These are phyloP conservation scores for Tulasnella sp. DNA, from an alignment of 768 basidiomycete species.

Conservation along the genomic window DNA sequence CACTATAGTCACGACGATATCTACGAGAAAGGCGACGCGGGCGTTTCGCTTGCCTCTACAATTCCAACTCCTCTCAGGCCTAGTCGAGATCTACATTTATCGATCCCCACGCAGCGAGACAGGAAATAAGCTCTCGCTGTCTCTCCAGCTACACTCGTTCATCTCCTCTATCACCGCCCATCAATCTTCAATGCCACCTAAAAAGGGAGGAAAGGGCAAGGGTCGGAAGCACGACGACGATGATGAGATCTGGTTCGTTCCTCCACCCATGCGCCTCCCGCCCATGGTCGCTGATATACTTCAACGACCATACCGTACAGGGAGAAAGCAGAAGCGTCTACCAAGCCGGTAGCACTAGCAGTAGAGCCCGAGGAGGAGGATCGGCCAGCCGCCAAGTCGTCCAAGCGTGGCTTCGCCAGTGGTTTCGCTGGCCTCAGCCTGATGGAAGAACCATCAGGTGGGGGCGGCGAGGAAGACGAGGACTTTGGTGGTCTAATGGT, in stretches of 20 bases:
- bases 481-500: slow-evolving; percentile 74
- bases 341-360: slow-evolving; percentile 23
- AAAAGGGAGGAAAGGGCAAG: slow-evolving; percentile 66
- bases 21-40: too few relatives aligned
- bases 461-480: slow-evolving; percentile 42
- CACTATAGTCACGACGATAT: too few relatives aligned
- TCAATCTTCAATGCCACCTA: slow-evolving; percentile 26
- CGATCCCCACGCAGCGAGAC: too few relatives aligned
- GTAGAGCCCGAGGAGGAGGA: slow-evolving; percentile 9
- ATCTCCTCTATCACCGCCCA: too few relatives aligned
- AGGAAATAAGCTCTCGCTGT: too few relatives aligned
- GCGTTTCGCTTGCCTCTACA: too few relatives aligned
- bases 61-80: too few relatives aligned
- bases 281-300: slow-evolving; percentile 18
- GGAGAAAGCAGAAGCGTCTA: slow-evolving; percentile 42
- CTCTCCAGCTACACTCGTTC: too few relatives aligned
- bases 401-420: slow-evolving; percentile 7
- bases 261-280: slow-evolving; percentile 19
- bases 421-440: slow-evolving; percentile 7
- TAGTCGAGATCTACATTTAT: too few relatives aligned
- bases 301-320: slow-evolving; percentile 33
- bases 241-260: slow-evolving; percentile 46
- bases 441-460: slow-evolving; percentile 21
- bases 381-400: not conserved
- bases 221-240: slow-evolving; percentile 74